A percentile compares a stretch with the other conserved stretches of the same genome.
phyloP scores from a whole-genome alignment of 2,329 filamentous ascomycete species.

The Mariannaea elegans region DNA sequence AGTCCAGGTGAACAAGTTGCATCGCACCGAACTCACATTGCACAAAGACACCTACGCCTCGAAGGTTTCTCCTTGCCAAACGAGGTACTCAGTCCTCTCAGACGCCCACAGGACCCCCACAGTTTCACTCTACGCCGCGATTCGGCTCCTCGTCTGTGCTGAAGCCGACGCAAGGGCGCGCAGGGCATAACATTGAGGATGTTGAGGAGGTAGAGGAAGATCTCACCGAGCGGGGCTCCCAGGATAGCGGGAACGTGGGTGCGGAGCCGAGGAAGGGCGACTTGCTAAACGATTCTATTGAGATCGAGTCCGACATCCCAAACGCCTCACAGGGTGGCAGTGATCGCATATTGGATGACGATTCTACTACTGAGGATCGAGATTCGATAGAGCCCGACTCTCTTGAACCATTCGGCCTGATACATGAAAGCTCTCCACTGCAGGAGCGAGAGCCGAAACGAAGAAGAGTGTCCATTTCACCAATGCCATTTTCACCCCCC shows the following conservation, averaged over 20 bases:
- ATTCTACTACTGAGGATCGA: neutral
- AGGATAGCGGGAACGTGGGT: conserved; percentile 10
- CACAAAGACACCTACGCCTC: conserved; percentile 50
- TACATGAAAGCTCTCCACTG: conserved; percentile 16
- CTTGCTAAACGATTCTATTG: conserved; percentile 39
- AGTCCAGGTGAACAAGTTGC: neutral
- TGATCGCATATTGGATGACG: conserved; percentile 10
- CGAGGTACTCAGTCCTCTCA: conserved; percentile 45
- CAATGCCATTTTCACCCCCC: conserved; percentile 24
- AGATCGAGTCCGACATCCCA: conserved; percentile 40
- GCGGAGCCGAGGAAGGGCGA: conserved; percentile 16
- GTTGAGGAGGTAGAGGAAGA: conserved; percentile 43
- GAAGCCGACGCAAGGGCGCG: conserved; percentile 40
- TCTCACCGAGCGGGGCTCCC: conserved; percentile 16
- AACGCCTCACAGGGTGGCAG: conserved; percentile 25
- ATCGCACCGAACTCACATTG: neutral
- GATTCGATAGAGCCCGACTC: conserved; percentile 20
- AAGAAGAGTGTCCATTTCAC: conserved; percentile 42
- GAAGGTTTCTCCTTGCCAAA: conserved; percentile 50
- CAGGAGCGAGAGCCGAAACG: conserved; percentile 39
- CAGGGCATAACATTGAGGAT: conserved; percentile 44
- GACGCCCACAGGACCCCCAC: conserved; percentile 42
- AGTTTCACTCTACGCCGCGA: conserved; percentile 51
- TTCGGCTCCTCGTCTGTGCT: conserved; percentile 47
- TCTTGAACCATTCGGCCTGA: neutral